Percentiles rank a stretch among this genome's conserved stretches.
Evolutionary conservation across 257 asterid genomes (phyloP).

Genomic region (Gentiana dahurica): DNA sequence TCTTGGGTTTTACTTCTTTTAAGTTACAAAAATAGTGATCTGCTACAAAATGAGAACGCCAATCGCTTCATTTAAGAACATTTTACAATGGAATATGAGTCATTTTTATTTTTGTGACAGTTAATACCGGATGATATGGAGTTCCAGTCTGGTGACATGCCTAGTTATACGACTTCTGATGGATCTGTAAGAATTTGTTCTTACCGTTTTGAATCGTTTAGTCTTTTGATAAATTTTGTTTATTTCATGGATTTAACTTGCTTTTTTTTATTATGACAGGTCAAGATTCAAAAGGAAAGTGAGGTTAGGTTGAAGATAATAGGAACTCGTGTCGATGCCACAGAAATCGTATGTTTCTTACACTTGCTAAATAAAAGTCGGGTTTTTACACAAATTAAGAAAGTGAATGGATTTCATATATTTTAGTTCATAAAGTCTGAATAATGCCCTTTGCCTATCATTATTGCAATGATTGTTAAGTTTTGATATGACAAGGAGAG

Average conservation of each 20-base stretch:
- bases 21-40: too few relatives aligned
- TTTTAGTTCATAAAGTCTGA: too few relatives aligned
- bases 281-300: constrained; percentile 37
- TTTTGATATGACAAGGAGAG: too few relatives aligned
- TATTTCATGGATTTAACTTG: background rate
- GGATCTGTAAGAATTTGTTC: constrained; percentile 28
- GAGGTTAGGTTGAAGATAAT: constrained; percentile 40
- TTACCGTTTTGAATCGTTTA: background rate
- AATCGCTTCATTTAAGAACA: too few relatives aligned
- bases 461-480: too few relatives aligned
- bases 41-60: too few relatives aligned
- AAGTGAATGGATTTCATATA: too few relatives aligned
- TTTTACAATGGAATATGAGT: too few relatives aligned
- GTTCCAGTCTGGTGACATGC: constrained; percentile 89
- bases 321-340: constrained; percentile 60
- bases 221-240: background rate
- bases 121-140: constrained; percentile 98
- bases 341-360: constrained; percentile 57
- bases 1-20: too few relatives aligned
- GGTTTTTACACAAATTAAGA: too few relatives aligned
- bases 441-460: too few relatives aligned
- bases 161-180: constrained; percentile 89
- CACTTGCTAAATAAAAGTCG: too few relatives aligned
- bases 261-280: constrained; percentile 10
- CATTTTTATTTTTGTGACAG: constrained; percentile 17